These are phyloP conservation scores for Paramarasmius palmivorus DNA, from an alignment of 1,284 basidiomycete genomes.

Conservation along the genomic window DNA sequence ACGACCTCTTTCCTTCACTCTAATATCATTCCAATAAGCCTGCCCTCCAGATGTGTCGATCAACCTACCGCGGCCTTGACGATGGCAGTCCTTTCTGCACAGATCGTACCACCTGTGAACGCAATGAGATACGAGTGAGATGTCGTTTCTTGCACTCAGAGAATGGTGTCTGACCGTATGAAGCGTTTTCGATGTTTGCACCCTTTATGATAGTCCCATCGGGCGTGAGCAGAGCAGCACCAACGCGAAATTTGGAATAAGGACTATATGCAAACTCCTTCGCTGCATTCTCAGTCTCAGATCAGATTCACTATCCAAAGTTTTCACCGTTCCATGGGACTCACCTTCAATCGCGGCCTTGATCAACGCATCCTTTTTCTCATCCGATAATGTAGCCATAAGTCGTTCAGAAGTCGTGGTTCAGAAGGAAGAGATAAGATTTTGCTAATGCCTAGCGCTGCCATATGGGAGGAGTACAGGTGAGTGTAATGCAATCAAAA, in stretches of 20 bases:
- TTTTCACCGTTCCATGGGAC: background rate
- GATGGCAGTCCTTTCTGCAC: slow-evolving; percentile 75
- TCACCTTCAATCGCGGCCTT: slow-evolving; percentile 43
- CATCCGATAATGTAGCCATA: slow-evolving; percentile 26
- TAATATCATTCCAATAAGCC: slow-evolving; percentile 24
- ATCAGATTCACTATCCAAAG: background rate
- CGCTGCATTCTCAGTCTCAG: slow-evolving; percentile 39
- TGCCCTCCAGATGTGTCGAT: background rate
- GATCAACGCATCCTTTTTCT: slow-evolving; percentile 38
- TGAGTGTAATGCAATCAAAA: slow-evolving; percentile 4
- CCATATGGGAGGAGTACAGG: background rate
- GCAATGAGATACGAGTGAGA: background rate
- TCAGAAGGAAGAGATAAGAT: background rate
- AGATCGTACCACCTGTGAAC: slow-evolving; percentile 57
- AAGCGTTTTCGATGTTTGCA: slow-evolving; percentile 75
- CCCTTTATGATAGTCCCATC: slow-evolving; percentile 63
- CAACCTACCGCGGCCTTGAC: slow-evolving; percentile 66
- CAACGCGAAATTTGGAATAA: slow-evolving; percentile 74
- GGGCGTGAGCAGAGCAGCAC: slow-evolving; percentile 58
- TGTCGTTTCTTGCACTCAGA: background rate
- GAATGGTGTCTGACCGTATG: slow-evolving; percentile 49
- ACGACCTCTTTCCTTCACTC: slow-evolving; percentile 61
- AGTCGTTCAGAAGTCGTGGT: background rate
- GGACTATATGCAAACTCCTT: slow-evolving; percentile 53
- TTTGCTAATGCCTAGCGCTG: background rate